These are phyloP conservation scores for Mucor plumbeus DNA, from an alignment of 371 early-diverging fungal species.

Conservation along the genomic window DNA sequence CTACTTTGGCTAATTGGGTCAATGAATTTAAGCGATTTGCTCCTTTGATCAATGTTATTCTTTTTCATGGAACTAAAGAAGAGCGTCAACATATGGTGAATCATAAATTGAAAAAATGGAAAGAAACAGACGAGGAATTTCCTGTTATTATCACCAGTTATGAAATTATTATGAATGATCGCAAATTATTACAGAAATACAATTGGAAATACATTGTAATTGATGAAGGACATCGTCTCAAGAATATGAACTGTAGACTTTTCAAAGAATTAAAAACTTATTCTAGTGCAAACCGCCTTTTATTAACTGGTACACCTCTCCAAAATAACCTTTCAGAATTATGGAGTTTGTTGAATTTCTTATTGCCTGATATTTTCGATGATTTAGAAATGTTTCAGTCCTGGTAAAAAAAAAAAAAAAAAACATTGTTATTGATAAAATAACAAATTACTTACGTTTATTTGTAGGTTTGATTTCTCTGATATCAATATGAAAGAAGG, in stretches of 20 bases:
- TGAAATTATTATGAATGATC: conserved; percentile 90
- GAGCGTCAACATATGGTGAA: conserved; percentile 81
- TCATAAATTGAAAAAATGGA: conserved; percentile 65
- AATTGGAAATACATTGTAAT: conserved; percentile 92
- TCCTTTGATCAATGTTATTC: conserved; percentile 84
- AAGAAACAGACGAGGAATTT: conserved; percentile 55
- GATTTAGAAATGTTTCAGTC: conserved; percentile 81
- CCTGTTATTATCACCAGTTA: conserved; percentile 92
- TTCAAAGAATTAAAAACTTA: conserved; percentile 84
- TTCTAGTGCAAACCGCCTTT: conserved; percentile 84
- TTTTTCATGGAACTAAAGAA: conserved; percentile 90
- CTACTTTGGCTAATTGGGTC: conserved; percentile 98
- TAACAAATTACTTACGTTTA: neutral
- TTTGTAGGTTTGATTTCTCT: conserved; percentile 75
- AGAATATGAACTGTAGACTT: conserved; percentile 92
- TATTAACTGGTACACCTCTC: conserved; percentile 94
- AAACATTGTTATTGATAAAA: neutral
- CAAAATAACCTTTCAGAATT: conserved; percentile 95
- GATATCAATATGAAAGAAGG: conserved; percentile 73
- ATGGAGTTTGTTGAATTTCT: conserved; percentile 95
- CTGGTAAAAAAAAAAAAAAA: too few relatives aligned
- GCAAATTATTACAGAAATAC: conserved; percentile 68
- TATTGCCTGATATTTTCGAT: conserved; percentile 91
- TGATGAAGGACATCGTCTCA: conserved; percentile 96
- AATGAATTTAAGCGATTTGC: conserved; percentile 92